Evolutionary conservation across 345 rosid genomes (phyloP), one percentile per base, ranked within the genome.

Genomic region (Populus deltoides): DNA sequence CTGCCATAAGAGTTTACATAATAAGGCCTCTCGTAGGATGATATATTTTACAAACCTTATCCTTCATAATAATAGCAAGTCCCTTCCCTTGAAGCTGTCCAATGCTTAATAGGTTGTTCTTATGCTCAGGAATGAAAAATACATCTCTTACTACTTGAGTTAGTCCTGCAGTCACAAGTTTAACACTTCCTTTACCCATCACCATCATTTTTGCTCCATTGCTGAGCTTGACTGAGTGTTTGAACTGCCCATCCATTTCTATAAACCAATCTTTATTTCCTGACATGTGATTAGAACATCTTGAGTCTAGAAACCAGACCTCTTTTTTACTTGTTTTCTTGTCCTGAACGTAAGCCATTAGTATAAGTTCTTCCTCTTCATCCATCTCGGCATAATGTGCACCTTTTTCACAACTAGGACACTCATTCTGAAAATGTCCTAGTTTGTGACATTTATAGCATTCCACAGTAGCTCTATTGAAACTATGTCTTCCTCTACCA

Each of bases 251-350:
- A 18, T 78, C 76, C 36, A 78, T 3, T 3, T n/a, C 5, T 0
- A 41, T 39, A 3, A 78, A 72, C 65, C 38, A n/a, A 1, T 11
- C 27, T 5, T 39, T 8, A 17, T 71, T 20, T 0, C 70, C 63
- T 17, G 4, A 25, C 66, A 78, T 78, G 10, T 78, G 81, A 6
- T 72, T 78, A 0, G 24, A 57, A 8, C 39, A 78, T 2, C 81
- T 22, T 1, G 29, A 72, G 24, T 78, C 72, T 0, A 72, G 0
- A 7, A 78, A 78, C 76, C 76, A 78, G 1, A 15, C 38, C 6
- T 39, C 25, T 6, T 8, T 5, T 33, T 33, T 29, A 0, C 7
- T 33, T 5, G 8, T 8, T n/a, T 36, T 45, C 11, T 47, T 7
- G 0, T 10, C 31, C 3, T 43, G 5, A 33, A 39, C 38, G 8